A percentile compares a stretch with the other conserved stretches of the same genome.
phyloP scores from a whole-genome alignment of 1,284 basidiomycete species.

The Irpex rosettiformis region DNA sequence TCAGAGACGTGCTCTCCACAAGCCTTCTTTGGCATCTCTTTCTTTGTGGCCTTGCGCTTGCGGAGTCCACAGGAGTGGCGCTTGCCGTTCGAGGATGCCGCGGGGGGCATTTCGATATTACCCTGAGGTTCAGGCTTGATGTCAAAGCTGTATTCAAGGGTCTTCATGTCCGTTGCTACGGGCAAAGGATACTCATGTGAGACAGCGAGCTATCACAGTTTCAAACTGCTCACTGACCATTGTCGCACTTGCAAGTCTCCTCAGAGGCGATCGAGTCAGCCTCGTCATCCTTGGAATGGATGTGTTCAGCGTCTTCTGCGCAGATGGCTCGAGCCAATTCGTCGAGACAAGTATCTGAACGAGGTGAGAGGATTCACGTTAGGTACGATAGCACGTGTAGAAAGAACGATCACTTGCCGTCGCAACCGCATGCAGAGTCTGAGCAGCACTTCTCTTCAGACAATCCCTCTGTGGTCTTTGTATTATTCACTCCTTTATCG shows the following conservation, averaged over 20 bases:
- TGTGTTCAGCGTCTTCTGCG: constrained; percentile 26
- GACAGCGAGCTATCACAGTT: background rate
- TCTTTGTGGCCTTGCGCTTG: constrained; percentile 17
- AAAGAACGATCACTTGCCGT: constrained; percentile 10
- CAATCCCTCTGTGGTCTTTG: background rate
- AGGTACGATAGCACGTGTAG: background rate
- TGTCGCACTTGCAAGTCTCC: constrained; percentile 15
- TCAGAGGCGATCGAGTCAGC: constrained; percentile 6
- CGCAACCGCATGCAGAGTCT: constrained; percentile 12
- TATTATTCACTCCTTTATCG: background rate
- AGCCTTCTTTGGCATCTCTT: constrained; percentile 20
- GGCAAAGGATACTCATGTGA: background rate
- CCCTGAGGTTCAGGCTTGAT: background rate
- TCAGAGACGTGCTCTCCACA: constrained; percentile 28
- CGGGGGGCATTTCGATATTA: background rate
- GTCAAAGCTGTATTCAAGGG: background rate
- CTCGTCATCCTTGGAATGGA: constrained; percentile 17
- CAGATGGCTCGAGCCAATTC: constrained; percentile 28
- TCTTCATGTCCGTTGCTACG: background rate
- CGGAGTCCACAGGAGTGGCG: constrained; percentile 21
- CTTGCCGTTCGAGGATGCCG: background rate
- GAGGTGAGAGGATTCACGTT: background rate
- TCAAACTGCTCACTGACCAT: background rate
- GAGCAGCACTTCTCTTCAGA: constrained; percentile 8
- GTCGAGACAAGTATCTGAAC: constrained; percentile 25